Conservation (phyloP, 441 rosid species). For the Lepidium campestre region DNA sequence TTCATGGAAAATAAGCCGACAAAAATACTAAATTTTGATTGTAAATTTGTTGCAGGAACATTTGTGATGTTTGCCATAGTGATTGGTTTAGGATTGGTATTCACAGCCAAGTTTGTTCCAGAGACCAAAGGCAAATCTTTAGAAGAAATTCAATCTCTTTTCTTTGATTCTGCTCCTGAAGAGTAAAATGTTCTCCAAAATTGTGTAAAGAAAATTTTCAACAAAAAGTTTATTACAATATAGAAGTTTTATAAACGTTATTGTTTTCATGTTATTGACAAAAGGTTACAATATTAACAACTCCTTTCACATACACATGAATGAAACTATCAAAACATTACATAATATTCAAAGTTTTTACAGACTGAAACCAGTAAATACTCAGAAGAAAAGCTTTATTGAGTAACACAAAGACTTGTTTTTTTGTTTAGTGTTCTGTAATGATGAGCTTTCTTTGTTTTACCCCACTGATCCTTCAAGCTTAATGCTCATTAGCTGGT, state of each 20-base stretch:
- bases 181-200: not conserved
- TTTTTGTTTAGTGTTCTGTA: not conserved
- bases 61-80: constrained; percentile 25
- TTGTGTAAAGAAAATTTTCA: not conserved
- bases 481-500: constrained; percentile 89
- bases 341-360: not conserved
- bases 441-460: not conserved
- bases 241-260: not conserved
- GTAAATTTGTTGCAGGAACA: constrained; percentile 27
- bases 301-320: constrained; percentile 12
- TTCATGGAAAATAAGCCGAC: not conserved
- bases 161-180: not conserved
- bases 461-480: constrained; percentile 95
- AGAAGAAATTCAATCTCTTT: constrained; percentile 39
- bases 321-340: constrained; percentile 7
- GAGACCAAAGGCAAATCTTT: constrained; percentile 40
- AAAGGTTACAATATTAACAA: constrained; percentile 1
- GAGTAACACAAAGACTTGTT: not conserved
- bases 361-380: constrained; percentile 4
- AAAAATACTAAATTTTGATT: not conserved
- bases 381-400: not conserved
- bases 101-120: constrained; percentile 29
- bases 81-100: constrained; percentile 13
- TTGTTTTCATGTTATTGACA: constrained; percentile 1
- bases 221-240: not conserved